Evolutionary conservation across 1,284 basidiomycete species (phyloP).

Genomic region (Malassezia psittaci): DNA sequence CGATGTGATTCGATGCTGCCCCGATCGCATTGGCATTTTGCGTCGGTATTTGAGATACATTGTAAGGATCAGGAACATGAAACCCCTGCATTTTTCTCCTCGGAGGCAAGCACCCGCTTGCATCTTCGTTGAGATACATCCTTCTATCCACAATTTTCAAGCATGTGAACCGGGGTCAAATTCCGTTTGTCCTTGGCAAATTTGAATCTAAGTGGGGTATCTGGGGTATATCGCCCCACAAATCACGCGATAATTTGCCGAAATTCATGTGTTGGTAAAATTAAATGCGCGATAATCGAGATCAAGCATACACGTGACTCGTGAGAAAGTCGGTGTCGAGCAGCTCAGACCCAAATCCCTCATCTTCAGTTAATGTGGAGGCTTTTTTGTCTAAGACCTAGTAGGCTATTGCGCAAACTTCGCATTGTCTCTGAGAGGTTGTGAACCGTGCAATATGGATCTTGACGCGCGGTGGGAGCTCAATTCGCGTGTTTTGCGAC

Average conservation of each 20-base stretch:
- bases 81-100: neutral
- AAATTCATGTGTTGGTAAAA: too few relatives aligned
- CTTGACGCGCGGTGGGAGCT: constrained; percentile 25
- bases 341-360: too few relatives aligned
- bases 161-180: neutral
- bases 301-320: too few relatives aligned
- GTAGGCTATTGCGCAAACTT: neutral
- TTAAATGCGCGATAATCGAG: too few relatives aligned
- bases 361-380: neutral
- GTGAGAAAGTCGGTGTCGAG: too few relatives aligned
- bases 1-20: constrained; percentile 12
- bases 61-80: neutral
- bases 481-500: constrained; percentile 71
- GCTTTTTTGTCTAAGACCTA: neutral
- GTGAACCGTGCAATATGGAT: constrained; percentile 15
- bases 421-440: neutral
- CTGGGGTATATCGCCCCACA: too few relatives aligned
- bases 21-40: neutral
- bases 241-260: too few relatives aligned
- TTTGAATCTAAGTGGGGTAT: neutral
- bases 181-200: neutral
- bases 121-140: neutral
- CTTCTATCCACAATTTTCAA: too few relatives aligned
- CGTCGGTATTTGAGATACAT: neutral
- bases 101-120: neutral